Percentiles rank a stretch among this genome's conserved stretches.
Conservation (phyloP, 2,329 filamentous ascomycete species). For the Paracoccidioides lutzii region DNA sequence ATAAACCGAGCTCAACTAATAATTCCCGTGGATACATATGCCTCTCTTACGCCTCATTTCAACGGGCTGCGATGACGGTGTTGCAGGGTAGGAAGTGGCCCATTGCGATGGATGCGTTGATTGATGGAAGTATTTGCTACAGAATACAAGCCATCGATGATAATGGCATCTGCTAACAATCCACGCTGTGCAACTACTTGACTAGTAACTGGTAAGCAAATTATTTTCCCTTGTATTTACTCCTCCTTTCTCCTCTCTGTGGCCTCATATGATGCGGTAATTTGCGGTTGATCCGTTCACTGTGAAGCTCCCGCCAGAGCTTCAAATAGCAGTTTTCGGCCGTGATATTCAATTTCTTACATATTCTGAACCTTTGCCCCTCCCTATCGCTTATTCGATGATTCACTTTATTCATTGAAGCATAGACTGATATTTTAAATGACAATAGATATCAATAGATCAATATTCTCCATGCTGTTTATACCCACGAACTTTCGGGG, state of each 20-base stretch:
- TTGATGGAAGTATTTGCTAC: background rate
- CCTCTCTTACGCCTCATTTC: too few species aligned
- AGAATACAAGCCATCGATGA: background rate
- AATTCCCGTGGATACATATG: too few species aligned
- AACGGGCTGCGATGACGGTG: too few species aligned
- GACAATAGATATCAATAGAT: background rate
- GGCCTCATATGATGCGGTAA: constrained; percentile 70
- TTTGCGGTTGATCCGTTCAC: constrained; percentile 91
- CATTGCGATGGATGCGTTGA: too few species aligned
- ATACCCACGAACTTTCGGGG: too few species aligned
- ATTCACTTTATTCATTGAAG: background rate
- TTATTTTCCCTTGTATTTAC: constrained; percentile 1
- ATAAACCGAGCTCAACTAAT: too few species aligned
- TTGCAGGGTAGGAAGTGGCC: too few species aligned
- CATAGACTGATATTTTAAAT: constrained; percentile 3
- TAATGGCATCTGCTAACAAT: background rate
- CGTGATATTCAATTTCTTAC: constrained; percentile 94
- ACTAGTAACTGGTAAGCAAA: constrained; percentile 14
- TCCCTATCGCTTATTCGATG: background rate
- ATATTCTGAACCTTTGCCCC: constrained; percentile 67
- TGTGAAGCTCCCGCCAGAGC: constrained; percentile 87
- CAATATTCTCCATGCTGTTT: background rate
- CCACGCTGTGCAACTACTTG: constrained; percentile 12
- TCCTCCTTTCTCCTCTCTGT: constrained; percentile 8
- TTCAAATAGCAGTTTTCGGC: constrained; percentile 58